Conservation (phyloP, 2,329 filamentous ascomycete species). For the Pezicula carpinea region DNA sequence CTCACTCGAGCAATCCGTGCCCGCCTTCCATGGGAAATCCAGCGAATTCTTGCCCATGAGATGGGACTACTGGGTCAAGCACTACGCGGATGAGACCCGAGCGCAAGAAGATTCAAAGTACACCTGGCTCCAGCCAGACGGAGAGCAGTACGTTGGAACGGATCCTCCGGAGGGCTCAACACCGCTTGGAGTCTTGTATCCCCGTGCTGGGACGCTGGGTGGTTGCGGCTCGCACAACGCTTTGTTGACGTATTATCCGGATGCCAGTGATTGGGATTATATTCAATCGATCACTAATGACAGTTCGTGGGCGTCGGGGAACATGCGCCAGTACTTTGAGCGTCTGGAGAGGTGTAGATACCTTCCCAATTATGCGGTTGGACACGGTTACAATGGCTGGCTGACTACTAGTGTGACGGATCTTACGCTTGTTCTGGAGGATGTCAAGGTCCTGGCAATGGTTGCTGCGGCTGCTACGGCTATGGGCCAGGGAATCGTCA, state of each 20-base stretch:
- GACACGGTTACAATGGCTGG: slow-evolving; percentile 14
- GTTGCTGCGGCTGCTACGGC: background rate
- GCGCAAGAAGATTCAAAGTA: slow-evolving; percentile 44
- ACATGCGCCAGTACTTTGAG: slow-evolving; percentile 9
- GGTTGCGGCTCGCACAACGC: slow-evolving; percentile 17
- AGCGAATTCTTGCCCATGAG: slow-evolving; percentile 41
- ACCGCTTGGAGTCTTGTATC: slow-evolving; percentile 21
- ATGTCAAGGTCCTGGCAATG: background rate
- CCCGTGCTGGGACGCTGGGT: slow-evolving; percentile 22
- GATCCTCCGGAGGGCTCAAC: slow-evolving; percentile 16
- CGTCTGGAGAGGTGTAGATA: slow-evolving; percentile 8
- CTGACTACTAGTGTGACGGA: slow-evolving; percentile 12
- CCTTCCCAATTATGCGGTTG: slow-evolving; percentile 7
- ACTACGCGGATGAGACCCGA: slow-evolving; percentile 40
- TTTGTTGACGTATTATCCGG: slow-evolving; percentile 11
- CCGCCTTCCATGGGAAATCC: slow-evolving; percentile 40
- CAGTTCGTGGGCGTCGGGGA: slow-evolving; percentile 7
- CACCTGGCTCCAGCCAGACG: slow-evolving; percentile 33
- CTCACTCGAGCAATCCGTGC: slow-evolving; percentile 38
- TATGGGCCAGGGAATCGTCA: background rate
- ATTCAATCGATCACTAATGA: slow-evolving; percentile 13
- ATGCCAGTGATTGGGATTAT: slow-evolving; percentile 13
- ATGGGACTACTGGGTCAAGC: slow-evolving; percentile 51
- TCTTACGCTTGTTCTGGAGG: background rate
- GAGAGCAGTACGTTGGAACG: slow-evolving; percentile 15